A percentile compares a stretch with the other conserved stretches of the same genome.
phyloP scores from a whole-genome alignment of 2,329 filamentous ascomycete genomes.

The Talaromyces sp. region DNA sequence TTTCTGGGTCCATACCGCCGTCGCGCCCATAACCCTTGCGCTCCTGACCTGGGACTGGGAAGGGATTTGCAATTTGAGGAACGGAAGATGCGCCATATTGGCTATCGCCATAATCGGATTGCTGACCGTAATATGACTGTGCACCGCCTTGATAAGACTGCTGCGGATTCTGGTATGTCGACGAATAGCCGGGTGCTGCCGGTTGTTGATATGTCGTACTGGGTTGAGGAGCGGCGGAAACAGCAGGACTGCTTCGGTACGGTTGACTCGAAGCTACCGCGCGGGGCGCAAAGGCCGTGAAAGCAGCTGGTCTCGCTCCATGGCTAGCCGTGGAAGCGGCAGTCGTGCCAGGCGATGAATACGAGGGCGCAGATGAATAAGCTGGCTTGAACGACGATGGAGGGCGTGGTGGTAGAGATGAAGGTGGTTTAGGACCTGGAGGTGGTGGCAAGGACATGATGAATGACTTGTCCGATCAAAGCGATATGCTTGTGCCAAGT shows the following conservation, averaged over 20 bases:
- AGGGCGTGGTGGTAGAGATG: slow-evolving; percentile 72
- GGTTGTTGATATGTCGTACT: slow-evolving; percentile 29
- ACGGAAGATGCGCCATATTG: slow-evolving; percentile 49
- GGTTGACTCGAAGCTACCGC: slow-evolving; percentile 49
- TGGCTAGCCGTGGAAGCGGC: slow-evolving; percentile 26
- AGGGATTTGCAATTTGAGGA: slow-evolving; percentile 76
- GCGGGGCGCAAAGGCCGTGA: slow-evolving; percentile 58
- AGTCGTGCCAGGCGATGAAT: slow-evolving; percentile 24
- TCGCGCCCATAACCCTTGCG: slow-evolving; percentile 36
- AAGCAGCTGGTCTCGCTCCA: slow-evolving; percentile 39
- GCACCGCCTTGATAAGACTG: slow-evolving; percentile 31
- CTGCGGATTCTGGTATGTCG: slow-evolving; percentile 42
- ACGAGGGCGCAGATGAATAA: slow-evolving; percentile 46
- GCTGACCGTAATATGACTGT: slow-evolving; percentile 47
- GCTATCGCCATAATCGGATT: slow-evolving; percentile 46
- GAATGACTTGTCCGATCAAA: slow-evolving; percentile 42
- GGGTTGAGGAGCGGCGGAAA: slow-evolving; percentile 36
- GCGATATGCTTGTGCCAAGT: slow-evolving; percentile 11
- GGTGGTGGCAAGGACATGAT: slow-evolving; percentile 81
- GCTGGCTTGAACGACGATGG: slow-evolving; percentile 55
- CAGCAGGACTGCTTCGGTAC: slow-evolving; percentile 36
- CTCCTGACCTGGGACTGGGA: slow-evolving; percentile 59
- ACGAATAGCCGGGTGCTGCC: slow-evolving; percentile 31
- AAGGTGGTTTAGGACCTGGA: slow-evolving; percentile 64
- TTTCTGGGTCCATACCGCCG: slow-evolving; percentile 63